Evolutionary conservation across 2,329 filamentous ascomycete genomes (phyloP).

Genomic region (Fusarium nematophilum): DNA sequence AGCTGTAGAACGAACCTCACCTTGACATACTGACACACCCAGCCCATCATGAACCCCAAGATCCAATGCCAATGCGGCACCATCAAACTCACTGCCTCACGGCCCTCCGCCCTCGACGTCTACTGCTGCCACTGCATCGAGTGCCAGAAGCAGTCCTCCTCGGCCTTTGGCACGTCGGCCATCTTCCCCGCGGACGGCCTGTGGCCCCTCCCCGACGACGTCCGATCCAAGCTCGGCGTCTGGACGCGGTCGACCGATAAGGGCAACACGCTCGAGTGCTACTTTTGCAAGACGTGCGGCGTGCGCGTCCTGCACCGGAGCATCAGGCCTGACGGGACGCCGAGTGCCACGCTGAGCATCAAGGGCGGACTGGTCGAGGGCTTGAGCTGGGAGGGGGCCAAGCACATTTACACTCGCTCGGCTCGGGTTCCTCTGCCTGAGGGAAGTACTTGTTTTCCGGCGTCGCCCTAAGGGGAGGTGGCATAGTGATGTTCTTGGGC

Average conservation of each 20-base stretch:
- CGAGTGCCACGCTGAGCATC: constrained; percentile 53
- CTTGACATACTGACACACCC: not conserved
- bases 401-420: constrained; percentile 59
- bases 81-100: constrained; percentile 51
- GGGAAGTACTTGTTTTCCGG: too few species aligned
- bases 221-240: constrained; percentile 48
- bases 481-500: too few species aligned
- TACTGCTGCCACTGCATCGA: constrained; percentile 61
- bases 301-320: constrained; percentile 60
- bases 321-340: constrained; percentile 51
- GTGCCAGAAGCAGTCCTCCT: constrained; percentile 58
- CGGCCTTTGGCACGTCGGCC: constrained; percentile 59
- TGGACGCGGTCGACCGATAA: constrained; percentile 54
- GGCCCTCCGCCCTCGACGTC: constrained; percentile 49
- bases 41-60: constrained; percentile 35
- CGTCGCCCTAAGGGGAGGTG: too few species aligned
- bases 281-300: constrained; percentile 57
- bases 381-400: constrained; percentile 52
- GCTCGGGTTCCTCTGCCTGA: constrained; percentile 58
- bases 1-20: too few species aligned
- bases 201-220: constrained; percentile 52
- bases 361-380: constrained; percentile 60
- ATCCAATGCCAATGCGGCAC: constrained; percentile 55
- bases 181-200: constrained; percentile 55
- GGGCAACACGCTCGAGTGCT: constrained; percentile 57